These are phyloP conservation scores for Inga laurina DNA, from an alignment of 306 rosid species.

Conservation along the genomic window DNA sequence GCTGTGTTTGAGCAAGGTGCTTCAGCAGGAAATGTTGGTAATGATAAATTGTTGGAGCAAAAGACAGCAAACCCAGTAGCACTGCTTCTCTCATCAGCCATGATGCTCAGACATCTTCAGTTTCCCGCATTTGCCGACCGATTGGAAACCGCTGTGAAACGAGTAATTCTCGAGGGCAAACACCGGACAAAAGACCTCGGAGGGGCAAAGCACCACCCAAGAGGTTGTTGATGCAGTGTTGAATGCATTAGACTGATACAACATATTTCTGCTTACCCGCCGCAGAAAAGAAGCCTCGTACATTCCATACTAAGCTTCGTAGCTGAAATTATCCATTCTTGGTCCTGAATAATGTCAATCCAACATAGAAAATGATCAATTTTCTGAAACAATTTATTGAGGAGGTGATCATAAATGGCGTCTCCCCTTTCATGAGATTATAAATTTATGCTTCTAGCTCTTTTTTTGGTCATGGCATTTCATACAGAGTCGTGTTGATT, in stretches of 20 bases:
- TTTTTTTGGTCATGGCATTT: background rate
- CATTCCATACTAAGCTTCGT: slow-evolving; percentile 16
- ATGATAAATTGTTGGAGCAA: slow-evolving; percentile 53
- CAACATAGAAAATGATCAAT: slow-evolving; percentile 21
- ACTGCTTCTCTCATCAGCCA: slow-evolving; percentile 83
- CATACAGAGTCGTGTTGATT: background rate
- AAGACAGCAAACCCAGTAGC: slow-evolving; percentile 85
- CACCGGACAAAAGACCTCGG: slow-evolving; percentile 80
- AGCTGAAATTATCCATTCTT: slow-evolving; percentile 31
- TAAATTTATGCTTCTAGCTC: background rate
- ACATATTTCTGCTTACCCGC: slow-evolving; percentile 14
- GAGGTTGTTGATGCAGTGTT: slow-evolving; percentile 79
- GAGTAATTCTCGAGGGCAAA: slow-evolving; percentile 65
- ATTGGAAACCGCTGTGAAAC: slow-evolving; percentile 74
- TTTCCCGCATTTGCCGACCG: slow-evolving; percentile 91
- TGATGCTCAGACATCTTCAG: slow-evolving; percentile 94
- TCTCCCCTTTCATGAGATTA: slow-evolving; percentile 15
- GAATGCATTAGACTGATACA: slow-evolving; percentile 55
- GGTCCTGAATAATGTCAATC: slow-evolving; percentile 40
- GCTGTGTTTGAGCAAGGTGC: slow-evolving; percentile 98
- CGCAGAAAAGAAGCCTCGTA: slow-evolving; percentile 22
- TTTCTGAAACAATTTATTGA: slow-evolving; percentile 20
- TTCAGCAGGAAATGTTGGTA: slow-evolving; percentile 87
- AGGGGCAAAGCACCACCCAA: slow-evolving; percentile 67
- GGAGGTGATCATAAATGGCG: slow-evolving; percentile 27